Conservation (phyloP, 2,329 filamentous ascomycete genomes). For the Cercospora zeina region DNA sequence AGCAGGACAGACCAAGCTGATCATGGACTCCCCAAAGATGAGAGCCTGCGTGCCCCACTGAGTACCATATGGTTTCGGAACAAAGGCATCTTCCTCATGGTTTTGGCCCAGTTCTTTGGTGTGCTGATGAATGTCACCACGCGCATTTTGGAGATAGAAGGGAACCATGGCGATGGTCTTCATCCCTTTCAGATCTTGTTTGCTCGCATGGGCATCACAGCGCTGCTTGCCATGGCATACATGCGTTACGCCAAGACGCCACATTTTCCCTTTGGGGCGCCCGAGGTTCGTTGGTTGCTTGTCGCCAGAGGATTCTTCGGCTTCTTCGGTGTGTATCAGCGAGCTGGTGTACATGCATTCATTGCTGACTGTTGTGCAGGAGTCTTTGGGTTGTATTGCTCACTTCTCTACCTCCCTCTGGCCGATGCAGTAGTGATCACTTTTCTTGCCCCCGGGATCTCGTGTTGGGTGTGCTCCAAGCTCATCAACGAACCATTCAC, state of each 20-base stretch:
- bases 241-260: conserved; percentile 71
- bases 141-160: conserved; percentile 68
- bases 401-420: conserved; percentile 74
- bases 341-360: too few relatives aligned
- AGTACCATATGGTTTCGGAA: conserved; percentile 62
- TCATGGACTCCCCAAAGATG: neutral
- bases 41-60: conserved; percentile 30
- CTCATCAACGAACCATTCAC: conserved; percentile 77
- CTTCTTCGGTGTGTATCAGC: conserved; percentile 56
- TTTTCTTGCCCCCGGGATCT: conserved; percentile 76
- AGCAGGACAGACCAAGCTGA: conserved; percentile 11
- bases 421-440: conserved; percentile 88
- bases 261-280: conserved; percentile 68
- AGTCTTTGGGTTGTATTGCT: conserved; percentile 74
- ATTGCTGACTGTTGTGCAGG: conserved; percentile 37
- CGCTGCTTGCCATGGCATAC: conserved; percentile 61
- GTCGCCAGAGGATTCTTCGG: conserved; percentile 68
- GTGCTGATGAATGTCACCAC: conserved; percentile 83
- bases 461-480: conserved; percentile 77
- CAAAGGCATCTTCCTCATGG: conserved; percentile 70
- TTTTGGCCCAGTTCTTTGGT: conserved; percentile 76
- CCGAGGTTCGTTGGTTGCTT: conserved; percentile 66
- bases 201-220: conserved; percentile 73
- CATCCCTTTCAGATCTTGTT: conserved; percentile 85
- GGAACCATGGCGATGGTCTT: conserved; percentile 67